A percentile compares a stretch with the other conserved stretches of the same genome.
Evolutionary conservation across 1,284 basidiomycete genomes (phyloP).

Genomic region (Microbotryomycetes sp.): DNA sequence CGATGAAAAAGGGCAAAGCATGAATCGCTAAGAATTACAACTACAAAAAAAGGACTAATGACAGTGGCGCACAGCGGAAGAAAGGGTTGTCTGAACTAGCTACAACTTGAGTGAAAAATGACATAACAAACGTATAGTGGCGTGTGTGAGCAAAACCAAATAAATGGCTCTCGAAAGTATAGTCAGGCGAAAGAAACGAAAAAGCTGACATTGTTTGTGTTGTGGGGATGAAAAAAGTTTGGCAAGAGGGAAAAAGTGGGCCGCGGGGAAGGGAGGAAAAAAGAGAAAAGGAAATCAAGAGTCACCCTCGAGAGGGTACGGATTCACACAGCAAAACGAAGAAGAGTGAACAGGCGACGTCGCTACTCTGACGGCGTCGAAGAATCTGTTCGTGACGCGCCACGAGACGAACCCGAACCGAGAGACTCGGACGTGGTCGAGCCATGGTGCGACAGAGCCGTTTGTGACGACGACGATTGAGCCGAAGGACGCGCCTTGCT

Average conservation of each 20-base stretch:
- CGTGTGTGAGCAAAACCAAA: not conserved
- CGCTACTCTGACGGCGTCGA: not conserved
- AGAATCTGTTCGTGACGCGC: not conserved
- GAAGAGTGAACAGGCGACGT: not conserved
- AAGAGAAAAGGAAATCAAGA: too few species aligned
- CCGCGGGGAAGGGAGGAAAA: not conserved
- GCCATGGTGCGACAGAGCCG: not conserved
- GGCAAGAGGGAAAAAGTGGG: not conserved
- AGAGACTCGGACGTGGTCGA: not conserved
- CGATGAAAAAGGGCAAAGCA: not conserved
- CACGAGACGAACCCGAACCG: not conserved
- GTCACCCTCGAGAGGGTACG: not conserved
- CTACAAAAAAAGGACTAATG: not conserved
- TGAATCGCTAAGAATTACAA: not conserved
- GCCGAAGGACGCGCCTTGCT: constrained; percentile 9
- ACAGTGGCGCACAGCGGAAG: too few species aligned
- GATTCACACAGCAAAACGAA: not conserved
- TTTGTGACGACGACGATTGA: not conserved
- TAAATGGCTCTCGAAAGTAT: not conserved
- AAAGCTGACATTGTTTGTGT: too few species aligned
- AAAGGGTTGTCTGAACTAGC: too few species aligned
- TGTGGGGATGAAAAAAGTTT: too few species aligned
- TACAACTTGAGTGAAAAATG: not conserved
- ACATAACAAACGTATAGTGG: too few species aligned
- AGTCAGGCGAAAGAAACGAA: too few species aligned